Base-by-base conservation (phyloP, 208 protist species). In the Polymyxa betae region DNA sequence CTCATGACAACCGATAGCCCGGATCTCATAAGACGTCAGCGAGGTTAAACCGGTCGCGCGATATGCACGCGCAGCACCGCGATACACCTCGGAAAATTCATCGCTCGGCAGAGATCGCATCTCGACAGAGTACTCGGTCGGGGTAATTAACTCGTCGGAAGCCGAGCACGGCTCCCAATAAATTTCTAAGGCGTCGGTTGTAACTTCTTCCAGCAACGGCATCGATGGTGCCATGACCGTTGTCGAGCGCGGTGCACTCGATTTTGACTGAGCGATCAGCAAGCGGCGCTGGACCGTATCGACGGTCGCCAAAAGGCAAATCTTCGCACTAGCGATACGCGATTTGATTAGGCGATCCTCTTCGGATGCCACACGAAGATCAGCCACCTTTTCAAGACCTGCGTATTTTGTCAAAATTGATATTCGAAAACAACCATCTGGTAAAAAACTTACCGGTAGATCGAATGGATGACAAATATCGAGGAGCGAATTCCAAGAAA, bases 291-390 rank as follows among this genome's bases (percentile, higher is more conserved):
- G 35, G n/a, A 43, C 16, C 5, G n/a, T n/a, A 43, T 82, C 72
- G n/a, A 82, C 72, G n/a, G 72, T n/a, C 16, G 35, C 72, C 5
- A 82, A 20, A 5, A 82, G 72, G 72, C 35, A 35, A 5, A 82
- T 5, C 72, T 38, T 82, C 12, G 72, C 5, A n/a, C 35, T 43
- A 35, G 35, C 16, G n/a, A 45, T 5, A 12, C 72, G 72, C 72
- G 72, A 82, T 43, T 82, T 82, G 5, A 82, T 82, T 5, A 82
- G 72, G n/a, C 72, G 72, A 43, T 82, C 72, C n/a, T 82, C 72
- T n/a, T 82, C 72, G 72, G 12, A 5, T 20, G n/a, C 72, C 72
- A 82, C 10, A 20, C 72, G 72, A 5, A 38, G 72, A 5, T 82
- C 72, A 5, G 49, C 49, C 49, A 60, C 24, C 49, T 24, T 60